Evolutionary conservation across 1,284 basidiomycete genomes (phyloP), one percentile per base, ranked within the genome.

Genomic region (Sporisorium exsertum): DNA sequence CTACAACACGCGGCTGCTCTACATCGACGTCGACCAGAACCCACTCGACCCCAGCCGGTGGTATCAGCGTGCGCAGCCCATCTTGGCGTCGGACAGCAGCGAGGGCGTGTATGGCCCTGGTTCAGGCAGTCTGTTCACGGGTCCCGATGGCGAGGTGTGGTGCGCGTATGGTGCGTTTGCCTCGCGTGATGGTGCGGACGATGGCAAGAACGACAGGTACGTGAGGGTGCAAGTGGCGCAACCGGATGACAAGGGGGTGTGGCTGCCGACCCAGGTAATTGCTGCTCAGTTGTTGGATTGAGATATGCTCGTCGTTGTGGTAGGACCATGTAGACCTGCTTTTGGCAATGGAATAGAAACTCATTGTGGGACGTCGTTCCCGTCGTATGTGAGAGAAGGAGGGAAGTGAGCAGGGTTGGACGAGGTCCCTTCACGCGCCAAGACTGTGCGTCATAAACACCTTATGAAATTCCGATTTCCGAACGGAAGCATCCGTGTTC

Each of bases 1-100:
- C 61, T 76, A 76, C 69, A 64, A 67, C 45, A 76, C 73, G 3
- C 56, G 69, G 8, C 32, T 72, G 18, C 53, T 76, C 20, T 76
- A 57, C 55, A 65, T 64, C 43, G 69, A 72, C 33, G 56, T 56
- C 3, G 47, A 35, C 3, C 20, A 56, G n/a, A 69, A 76, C 37
- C 73, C 73, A 15, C 58, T 72, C 10, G 61, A 67, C 32, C 27
- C 43, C 8, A 50, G 45, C 40, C 55, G 42, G 20, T 72, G 73
- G 73, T 63, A 56, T 18, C 61, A 71, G 56, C 46, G 61, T 16
- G 64, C 56, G 3, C 57, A 64, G n/a, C 60, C 68, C 10, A 72
- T 72, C 8, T 56, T 76, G 20, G 43, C 57, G 6, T 65, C 67
- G 15, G 69, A 72, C 37, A 54, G 54, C 16, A 63, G 60, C 15